These are phyloP conservation scores for Multifurca ochricompacta DNA, from an alignment of 768 basidiomycete genomes.

Conservation along the genomic window DNA sequence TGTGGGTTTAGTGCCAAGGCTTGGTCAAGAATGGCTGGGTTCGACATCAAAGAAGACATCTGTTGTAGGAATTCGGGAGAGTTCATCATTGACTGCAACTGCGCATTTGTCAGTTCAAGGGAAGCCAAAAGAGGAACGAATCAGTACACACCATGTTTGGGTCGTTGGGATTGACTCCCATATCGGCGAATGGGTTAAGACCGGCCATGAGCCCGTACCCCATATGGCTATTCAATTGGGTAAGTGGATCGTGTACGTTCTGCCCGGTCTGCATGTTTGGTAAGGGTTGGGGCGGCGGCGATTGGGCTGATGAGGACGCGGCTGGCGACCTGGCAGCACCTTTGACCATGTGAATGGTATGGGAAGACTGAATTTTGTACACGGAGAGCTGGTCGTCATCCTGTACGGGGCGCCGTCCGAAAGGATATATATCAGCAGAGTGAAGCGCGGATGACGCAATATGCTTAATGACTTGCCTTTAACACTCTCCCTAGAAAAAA, in stretches of 20 bases:
- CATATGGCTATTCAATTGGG: constrained; percentile 68
- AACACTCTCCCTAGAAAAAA: constrained; percentile 58
- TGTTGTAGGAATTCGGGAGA: constrained; percentile 79
- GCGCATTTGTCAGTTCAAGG: constrained; percentile 3
- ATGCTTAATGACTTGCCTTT: constrained; percentile 40
- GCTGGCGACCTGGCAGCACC: constrained; percentile 47
- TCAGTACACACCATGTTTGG: constrained; percentile 74
- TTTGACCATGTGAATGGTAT: constrained; percentile 94
- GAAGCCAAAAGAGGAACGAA: neutral
- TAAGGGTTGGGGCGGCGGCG: constrained; percentile 46
- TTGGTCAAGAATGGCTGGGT: constrained; percentile 85
- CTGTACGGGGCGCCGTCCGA: constrained; percentile 30
- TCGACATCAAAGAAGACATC: constrained; percentile 80
- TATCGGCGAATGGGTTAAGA: constrained; percentile 85
- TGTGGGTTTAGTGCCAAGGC: constrained; percentile 79
- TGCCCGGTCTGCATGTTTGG: constrained; percentile 90
- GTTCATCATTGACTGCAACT: constrained; percentile 83
- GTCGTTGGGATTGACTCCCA: constrained; percentile 88
- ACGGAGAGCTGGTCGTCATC: constrained; percentile 74
- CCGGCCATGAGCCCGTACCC: constrained; percentile 78
- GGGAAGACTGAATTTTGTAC: constrained; percentile 86
- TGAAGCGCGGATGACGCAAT: neutral
- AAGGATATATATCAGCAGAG: constrained; percentile 3
- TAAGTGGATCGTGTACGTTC: constrained; percentile 80
- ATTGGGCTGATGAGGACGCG: constrained; percentile 29